Conservation (phyloP, 352 stramenopile genomes). For the Phytopythium aichiense region DNA sequence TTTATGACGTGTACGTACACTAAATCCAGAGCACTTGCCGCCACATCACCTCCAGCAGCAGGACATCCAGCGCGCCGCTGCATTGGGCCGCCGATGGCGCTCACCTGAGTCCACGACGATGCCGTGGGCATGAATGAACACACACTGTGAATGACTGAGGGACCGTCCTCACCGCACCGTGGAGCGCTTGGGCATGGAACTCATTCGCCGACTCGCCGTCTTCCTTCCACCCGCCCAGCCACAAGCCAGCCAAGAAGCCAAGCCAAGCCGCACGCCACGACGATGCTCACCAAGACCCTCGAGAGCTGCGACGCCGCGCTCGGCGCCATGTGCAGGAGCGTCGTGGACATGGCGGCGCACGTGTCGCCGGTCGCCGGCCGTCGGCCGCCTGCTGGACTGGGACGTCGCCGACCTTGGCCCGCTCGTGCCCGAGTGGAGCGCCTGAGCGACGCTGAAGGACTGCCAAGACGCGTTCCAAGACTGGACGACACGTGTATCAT, state of each 20-base stretch:
- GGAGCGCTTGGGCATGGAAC: no score
- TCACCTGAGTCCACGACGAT: no score
- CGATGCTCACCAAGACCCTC: conserved; percentile 1
- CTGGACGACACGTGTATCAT: neutral
- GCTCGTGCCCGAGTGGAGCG: conserved; percentile 14
- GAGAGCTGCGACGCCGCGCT: conserved; percentile 9
- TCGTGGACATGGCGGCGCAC: conserved; percentile 5
- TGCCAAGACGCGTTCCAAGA: no score
- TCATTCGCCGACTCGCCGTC: no score
- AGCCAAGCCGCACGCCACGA: neutral
- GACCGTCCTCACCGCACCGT: no score
- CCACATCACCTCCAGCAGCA: no score
- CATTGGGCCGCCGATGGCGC: no score
- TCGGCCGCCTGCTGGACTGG: conserved; percentile 11
- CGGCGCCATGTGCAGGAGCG: conserved; percentile 5
- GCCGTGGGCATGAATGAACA: no score
- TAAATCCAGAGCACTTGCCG: no score
- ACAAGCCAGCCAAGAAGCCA: neutral
- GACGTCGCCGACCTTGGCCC: conserved; percentile 11
- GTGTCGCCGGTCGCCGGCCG: neutral
- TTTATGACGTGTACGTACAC: no score
- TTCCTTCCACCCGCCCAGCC: neutral
- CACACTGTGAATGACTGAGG: no score
- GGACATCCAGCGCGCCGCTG: no score
- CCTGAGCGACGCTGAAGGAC: neutral